Evolutionary conservation across 306 rosid genomes (phyloP).

Genomic region (Cucumis sativus): DNA sequence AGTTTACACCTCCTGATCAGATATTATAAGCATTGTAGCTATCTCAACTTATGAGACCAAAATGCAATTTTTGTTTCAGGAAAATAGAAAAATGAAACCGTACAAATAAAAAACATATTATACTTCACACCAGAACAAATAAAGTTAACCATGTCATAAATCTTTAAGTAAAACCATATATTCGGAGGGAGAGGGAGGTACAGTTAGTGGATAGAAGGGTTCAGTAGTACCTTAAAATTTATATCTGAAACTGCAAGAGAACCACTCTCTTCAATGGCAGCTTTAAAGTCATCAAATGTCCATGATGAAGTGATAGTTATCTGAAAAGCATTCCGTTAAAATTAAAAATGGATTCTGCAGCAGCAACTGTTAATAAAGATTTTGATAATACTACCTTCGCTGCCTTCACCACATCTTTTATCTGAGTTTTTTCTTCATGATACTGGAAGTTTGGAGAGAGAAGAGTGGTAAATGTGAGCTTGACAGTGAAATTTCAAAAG

Average conservation of each 20-base stretch:
- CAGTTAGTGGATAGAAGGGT: not conserved
- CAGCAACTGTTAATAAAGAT: constrained; percentile 9
- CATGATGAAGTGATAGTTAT: constrained; percentile 45
- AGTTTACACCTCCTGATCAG: not conserved
- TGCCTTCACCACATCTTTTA: constrained; percentile 65
- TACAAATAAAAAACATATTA: not conserved
- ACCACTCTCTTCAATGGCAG: constrained; percentile 35
- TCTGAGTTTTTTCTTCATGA: constrained; percentile 63
- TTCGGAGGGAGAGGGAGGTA: not conserved
- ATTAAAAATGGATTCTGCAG: constrained; percentile 8
- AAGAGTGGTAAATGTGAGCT: not conserved
- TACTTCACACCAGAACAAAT: not conserved
- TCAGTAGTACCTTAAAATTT: constrained; percentile 58
- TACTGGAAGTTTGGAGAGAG: constrained; percentile 35
- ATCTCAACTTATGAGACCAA: not conserved
- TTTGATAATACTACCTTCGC: constrained; percentile 58
- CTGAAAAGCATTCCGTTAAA: constrained; percentile 23
- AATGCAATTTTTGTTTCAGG: not conserved
- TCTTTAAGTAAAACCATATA: not conserved
- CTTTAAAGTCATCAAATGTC: constrained; percentile 66
- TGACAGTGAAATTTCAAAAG: not conserved
- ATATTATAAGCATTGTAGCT: not conserved
- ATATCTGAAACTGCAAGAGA: constrained; percentile 50
- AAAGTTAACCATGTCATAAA: not conserved
- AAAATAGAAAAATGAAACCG: not conserved